Evolutionary conservation across 1,284 basidiomycete genomes (phyloP), one percentile per base, ranked within the genome.

Genomic region (Phlebopus sp.): DNA sequence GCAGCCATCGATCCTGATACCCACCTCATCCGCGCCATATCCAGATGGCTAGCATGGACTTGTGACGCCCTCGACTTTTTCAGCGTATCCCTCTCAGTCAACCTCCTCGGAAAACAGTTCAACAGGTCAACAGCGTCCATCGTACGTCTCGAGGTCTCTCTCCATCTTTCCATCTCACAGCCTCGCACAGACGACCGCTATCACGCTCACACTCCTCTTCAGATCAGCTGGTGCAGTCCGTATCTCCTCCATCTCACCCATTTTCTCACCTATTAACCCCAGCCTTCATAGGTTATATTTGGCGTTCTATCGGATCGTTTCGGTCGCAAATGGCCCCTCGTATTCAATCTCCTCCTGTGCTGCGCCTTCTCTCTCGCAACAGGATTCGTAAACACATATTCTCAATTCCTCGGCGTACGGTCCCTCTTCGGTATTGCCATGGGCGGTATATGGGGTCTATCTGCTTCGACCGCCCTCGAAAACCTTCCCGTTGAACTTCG

Each of bases 141-240:
- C 41, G 85, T 87, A 50, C 54, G 82, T 69, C 25, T 6, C 27
- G 21, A 57, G 11, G 27, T 40, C 42, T 36, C 42, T 25, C 46
- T 42, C 42, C 39, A 30, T 30, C 5, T 31, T n/a, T 29, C 4
- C 14, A 45, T 41, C 37, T 42, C 36, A 37, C 30, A 32, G 36
- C 37, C 19, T 19, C 30, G 18, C 40, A 29, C 56, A 88, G 84
- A 86, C 89, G 41, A 82, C 82, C 23, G 81, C 92, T 6, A 94
- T 99, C 63, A 98, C 95, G 3, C 78, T 98, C 41, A 97, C 95
- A 0, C 77, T 97, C 1, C 81, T 98, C 27, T 92, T 97, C 74
- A 84, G 96, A 44, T 88, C 90, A 1, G 70, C 81, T 27, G 96
- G 95, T 19, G 94, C 94, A 27, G 80, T 86, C 49, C 68, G 75